Percentiles rank a stretch among this genome's conserved stretches.
Evolutionary conservation across 2,329 filamentous ascomycete genomes (phyloP).

Genomic region (Pseudohalonectria lignicola): DNA sequence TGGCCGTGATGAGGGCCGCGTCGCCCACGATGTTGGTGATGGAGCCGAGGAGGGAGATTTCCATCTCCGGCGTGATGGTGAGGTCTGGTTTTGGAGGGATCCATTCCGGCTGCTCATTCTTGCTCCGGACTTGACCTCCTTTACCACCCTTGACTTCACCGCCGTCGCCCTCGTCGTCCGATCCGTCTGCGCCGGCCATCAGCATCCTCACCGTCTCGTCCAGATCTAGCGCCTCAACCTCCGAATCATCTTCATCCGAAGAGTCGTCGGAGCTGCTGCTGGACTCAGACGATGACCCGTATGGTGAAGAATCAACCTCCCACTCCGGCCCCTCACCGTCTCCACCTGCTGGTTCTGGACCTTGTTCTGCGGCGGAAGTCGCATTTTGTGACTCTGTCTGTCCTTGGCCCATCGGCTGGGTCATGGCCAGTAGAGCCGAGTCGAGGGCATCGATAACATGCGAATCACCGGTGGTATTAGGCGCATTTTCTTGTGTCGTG

Average conservation of each 20-base stretch:
- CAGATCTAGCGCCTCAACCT: constrained; percentile 60
- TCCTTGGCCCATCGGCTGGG: not conserved
- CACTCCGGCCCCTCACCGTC: constrained; percentile 44
- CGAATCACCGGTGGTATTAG: too few relatives aligned
- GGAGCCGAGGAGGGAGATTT: constrained; percentile 62
- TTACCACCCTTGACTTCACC: constrained; percentile 12
- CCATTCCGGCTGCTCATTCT: constrained; percentile 65
- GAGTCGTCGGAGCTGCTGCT: constrained; percentile 48
- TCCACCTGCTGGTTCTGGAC: not conserved
- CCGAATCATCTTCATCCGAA: constrained; percentile 46
- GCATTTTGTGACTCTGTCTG: too few relatives aligned
- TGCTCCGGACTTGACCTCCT: constrained; percentile 53
- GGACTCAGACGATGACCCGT: constrained; percentile 54
- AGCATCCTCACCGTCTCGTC: constrained; percentile 77
- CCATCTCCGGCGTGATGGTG: constrained; percentile 64
- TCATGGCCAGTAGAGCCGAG: constrained; percentile 8
- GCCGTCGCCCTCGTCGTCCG: constrained; percentile 24
- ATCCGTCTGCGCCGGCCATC: constrained; percentile 66
- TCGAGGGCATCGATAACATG: constrained; percentile 14
- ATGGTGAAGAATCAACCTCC: constrained; percentile 71
- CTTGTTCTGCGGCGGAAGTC: not conserved
- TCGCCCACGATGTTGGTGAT: constrained; percentile 72
- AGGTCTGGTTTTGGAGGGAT: constrained; percentile 65
- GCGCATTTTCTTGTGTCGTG: too few relatives aligned
- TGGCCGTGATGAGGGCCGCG: constrained; percentile 67